phyloP scores from a whole-genome alignment of 2,329 filamentous ascomycete species.

The Aureobasidium sp. region DNA sequence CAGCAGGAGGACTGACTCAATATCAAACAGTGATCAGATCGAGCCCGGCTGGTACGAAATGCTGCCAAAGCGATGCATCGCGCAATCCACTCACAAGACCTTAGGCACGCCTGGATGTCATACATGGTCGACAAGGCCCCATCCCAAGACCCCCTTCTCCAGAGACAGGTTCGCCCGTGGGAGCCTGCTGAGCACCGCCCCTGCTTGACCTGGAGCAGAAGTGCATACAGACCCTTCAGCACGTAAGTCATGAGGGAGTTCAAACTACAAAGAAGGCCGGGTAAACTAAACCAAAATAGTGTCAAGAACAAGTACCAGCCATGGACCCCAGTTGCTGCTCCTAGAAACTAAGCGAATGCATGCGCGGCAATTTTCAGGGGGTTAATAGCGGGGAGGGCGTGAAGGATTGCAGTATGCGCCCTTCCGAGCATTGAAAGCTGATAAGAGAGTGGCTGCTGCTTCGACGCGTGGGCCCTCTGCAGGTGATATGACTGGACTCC shows the following conservation, averaged over 20 bases:
- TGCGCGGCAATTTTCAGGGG: slow-evolving; percentile 1
- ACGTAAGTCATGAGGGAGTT: slow-evolving; percentile 58
- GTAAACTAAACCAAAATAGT: slow-evolving; percentile 23
- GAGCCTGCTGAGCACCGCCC: slow-evolving; percentile 65
- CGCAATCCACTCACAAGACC: slow-evolving; percentile 10
- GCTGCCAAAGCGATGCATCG: background rate
- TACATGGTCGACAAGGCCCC: slow-evolving; percentile 88
- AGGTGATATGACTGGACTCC: slow-evolving; percentile 1
- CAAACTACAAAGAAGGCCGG: background rate
- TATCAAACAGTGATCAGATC: slow-evolving; percentile 57
- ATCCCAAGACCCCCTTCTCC: slow-evolving; percentile 62
- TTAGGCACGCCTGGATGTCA: slow-evolving; percentile 89
- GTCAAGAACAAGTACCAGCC: slow-evolving; percentile 42
- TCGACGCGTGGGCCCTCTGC: background rate
- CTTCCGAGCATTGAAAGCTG: background rate
- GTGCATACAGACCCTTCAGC: slow-evolving; percentile 85
- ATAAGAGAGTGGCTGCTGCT: slow-evolving; percentile 1
- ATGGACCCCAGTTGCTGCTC: slow-evolving; percentile 41
- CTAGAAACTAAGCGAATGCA: slow-evolving; percentile 23
- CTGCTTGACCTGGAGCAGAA: slow-evolving; percentile 66
- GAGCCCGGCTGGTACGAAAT: slow-evolving; percentile 71
- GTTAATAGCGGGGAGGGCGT: background rate
- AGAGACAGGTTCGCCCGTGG: slow-evolving; percentile 62
- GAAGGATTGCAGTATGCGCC: slow-evolving; percentile 4
- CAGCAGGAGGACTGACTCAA: slow-evolving; percentile 5